Percentiles rank a stretch among this genome's conserved stretches.
phyloP scores from a whole-genome alignment of 2,329 filamentous ascomycete genomes.

The Daldinia sp. region DNA sequence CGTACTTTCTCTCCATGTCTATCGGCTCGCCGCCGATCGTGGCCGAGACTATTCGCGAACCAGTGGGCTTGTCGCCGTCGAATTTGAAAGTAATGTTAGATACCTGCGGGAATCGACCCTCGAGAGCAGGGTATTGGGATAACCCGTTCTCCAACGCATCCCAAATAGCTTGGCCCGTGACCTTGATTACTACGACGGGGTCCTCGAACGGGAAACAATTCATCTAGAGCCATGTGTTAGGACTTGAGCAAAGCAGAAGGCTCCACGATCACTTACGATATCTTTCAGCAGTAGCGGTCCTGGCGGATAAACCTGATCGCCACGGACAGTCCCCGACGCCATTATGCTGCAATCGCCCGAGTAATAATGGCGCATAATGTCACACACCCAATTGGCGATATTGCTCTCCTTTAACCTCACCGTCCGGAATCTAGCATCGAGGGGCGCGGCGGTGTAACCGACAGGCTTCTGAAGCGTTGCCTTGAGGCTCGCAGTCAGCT shows the following conservation, averaged over 20 bases:
- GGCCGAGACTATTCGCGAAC: constrained; percentile 69
- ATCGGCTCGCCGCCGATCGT: constrained; percentile 69
- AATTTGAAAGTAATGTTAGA: constrained; percentile 82
- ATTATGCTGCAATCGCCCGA: constrained; percentile 82
- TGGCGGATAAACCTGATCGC: constrained; percentile 87
- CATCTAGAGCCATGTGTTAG: constrained; percentile 49
- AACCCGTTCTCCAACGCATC: constrained; percentile 88
- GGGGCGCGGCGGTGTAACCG: constrained; percentile 80
- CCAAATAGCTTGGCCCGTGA: constrained; percentile 75
- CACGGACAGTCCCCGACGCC: constrained; percentile 85
- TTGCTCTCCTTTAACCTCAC: constrained; percentile 82
- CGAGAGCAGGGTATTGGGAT: constrained; percentile 80
- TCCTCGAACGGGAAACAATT: constrained; percentile 95
- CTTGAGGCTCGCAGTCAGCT: constrained; percentile 76
- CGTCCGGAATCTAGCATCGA: constrained; percentile 87
- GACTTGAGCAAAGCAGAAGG: not conserved
- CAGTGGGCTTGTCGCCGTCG: constrained; percentile 67
- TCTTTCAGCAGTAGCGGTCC: constrained; percentile 81
- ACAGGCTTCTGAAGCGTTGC: constrained; percentile 82
- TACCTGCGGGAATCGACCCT: constrained; percentile 86
- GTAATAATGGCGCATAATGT: constrained; percentile 88
- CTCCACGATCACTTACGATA: constrained; percentile 51
- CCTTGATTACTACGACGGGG: constrained; percentile 78
- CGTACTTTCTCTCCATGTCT: constrained; percentile 71
- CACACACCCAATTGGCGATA: constrained; percentile 88